Evolutionary conservation across 1,139 yeast genomes (phyloP).

Genomic region (Lodderomyces margitis): DNA sequence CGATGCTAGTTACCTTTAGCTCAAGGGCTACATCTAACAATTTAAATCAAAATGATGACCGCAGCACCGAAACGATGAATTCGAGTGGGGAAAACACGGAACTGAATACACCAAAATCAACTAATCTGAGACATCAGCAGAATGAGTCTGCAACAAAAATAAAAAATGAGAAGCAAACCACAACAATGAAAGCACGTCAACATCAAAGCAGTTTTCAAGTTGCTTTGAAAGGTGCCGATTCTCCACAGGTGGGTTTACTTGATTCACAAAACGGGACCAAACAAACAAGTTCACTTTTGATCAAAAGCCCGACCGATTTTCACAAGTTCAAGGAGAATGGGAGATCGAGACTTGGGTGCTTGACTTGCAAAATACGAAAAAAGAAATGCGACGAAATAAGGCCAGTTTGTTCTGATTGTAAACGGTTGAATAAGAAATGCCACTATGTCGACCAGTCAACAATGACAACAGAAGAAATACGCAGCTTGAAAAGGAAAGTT

Average conservation of each 20-base stretch:
- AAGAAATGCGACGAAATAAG: conserved; percentile 68
- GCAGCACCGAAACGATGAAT: not conserved
- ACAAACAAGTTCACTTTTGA: conserved; percentile 1
- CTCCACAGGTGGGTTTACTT: not conserved
- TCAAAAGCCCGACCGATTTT: conserved; percentile 14
- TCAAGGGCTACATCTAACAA: conserved; percentile 1
- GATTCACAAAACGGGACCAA: not conserved
- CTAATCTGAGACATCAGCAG: not conserved
- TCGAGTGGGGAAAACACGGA: not conserved
- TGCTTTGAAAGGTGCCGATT: not conserved
- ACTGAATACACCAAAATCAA: not conserved
- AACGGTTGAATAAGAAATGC: conserved; percentile 52
- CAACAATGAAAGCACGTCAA: not conserved
- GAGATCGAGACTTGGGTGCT: conserved; percentile 59
- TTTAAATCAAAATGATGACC: not conserved
- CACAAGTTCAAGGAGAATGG: conserved; percentile 15
- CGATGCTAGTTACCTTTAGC: conserved; percentile 3
- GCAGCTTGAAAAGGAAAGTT: conserved; percentile 24
- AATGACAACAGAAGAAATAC: conserved; percentile 30
- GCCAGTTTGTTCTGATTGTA: conserved; percentile 63
- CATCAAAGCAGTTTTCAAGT: not conserved
- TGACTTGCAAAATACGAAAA: conserved; percentile 69
- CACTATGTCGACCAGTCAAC: conserved; percentile 33
- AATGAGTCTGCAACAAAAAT: not conserved
- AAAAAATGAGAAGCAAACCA: not conserved